phyloP scores from a whole-genome alignment of 2,329 filamentous ascomycete genomes.

The Xylariaceae sp. region DNA sequence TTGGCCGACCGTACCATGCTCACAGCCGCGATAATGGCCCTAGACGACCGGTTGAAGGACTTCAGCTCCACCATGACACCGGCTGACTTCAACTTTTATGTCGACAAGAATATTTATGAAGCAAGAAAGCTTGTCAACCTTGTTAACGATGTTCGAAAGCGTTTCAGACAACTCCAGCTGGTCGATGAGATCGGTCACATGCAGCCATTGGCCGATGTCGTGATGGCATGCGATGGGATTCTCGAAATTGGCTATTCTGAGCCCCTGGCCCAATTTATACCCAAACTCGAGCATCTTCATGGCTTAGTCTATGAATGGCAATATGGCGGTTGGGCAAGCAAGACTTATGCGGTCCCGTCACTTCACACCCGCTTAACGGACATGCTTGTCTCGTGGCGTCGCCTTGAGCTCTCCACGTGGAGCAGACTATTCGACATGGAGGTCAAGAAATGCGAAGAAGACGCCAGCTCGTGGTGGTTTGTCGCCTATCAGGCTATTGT shows the following conservation, averaged over 20 bases:
- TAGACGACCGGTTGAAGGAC: slow-evolving; percentile 57
- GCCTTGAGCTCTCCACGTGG: slow-evolving; percentile 90
- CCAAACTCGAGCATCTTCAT: slow-evolving; percentile 84
- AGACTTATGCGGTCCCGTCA: slow-evolving; percentile 63
- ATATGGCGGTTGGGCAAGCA: slow-evolving; percentile 76
- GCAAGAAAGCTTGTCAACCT: slow-evolving; percentile 68
- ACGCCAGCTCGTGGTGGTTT: slow-evolving; percentile 93
- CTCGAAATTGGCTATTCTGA: slow-evolving; percentile 74
- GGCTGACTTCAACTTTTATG: slow-evolving; percentile 80
- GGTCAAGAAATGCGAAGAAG: slow-evolving; percentile 66
- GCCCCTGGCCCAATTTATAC: slow-evolving; percentile 80
- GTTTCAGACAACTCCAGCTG: slow-evolving; percentile 67
- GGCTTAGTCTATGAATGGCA: slow-evolving; percentile 90
- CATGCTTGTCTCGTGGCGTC: slow-evolving; percentile 82
- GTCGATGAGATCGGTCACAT: slow-evolving; percentile 66
- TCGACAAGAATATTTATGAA: slow-evolving; percentile 71
- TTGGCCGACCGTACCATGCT: slow-evolving; percentile 53
- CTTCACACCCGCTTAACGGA: slow-evolving; percentile 76
- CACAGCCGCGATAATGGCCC: slow-evolving; percentile 59
- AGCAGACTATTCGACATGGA: slow-evolving; percentile 83
- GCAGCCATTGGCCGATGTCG: slow-evolving; percentile 74
- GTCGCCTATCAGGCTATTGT: slow-evolving; percentile 89
- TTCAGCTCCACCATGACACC: slow-evolving; percentile 35
- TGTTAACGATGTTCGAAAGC: slow-evolving; percentile 62
- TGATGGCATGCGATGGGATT: slow-evolving; percentile 69